Evolutionary conservation across 2,329 filamentous ascomycete species (phyloP), one percentile per base, ranked within the genome.

Genomic region (Cladosporium phlei): DNA sequence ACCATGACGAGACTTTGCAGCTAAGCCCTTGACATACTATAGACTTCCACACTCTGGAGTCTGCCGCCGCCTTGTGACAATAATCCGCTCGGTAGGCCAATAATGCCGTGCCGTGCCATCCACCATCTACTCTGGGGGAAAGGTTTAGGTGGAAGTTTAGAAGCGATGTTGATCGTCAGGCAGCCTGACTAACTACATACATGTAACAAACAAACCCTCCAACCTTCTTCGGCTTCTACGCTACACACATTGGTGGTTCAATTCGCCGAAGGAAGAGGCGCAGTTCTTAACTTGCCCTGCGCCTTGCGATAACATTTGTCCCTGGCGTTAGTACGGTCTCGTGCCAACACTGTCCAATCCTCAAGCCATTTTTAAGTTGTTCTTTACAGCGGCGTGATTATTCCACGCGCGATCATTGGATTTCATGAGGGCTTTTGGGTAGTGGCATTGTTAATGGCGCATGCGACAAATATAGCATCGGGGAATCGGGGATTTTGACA

Each of bases 1-100:
- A 24, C 10, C n/a, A 25, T 34, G 39, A 34, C 28, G 39, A 43
- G 28, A 43, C 39, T 43, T 43, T 33, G 39, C 39, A 24, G 38
- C 39, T 43, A 27, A 43, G 39, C 19, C n/a, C 35, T 38, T 16
- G 33, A n/a, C 30, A n/a, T n/a, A n/a, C n/a, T n/a, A n/a, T n/a
- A n/a, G n/a, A n/a, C n/a, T n/a, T n/a, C n/a, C n/a, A n/a, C n/a
- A n/a, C n/a, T n/a, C n/a, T n/a, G n/a, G n/a, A n/a, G n/a, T n/a
- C n/a, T n/a, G n/a, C n/a, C n/a, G n/a, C n/a, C n/a, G n/a, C n/a
- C n/a, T n/a, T n/a, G n/a, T n/a, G n/a, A n/a, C n/a, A n/a, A n/a
- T n/a, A n/a, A n/a, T 11, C 30, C 16, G 20, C 21, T 38, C 35
- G 35, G 35, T 38, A 38, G 21, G 35, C 21, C 21, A 25, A 22